phyloP scores from a whole-genome alignment of 805 yeast species.

The Kazachstania psychrophila region DNA sequence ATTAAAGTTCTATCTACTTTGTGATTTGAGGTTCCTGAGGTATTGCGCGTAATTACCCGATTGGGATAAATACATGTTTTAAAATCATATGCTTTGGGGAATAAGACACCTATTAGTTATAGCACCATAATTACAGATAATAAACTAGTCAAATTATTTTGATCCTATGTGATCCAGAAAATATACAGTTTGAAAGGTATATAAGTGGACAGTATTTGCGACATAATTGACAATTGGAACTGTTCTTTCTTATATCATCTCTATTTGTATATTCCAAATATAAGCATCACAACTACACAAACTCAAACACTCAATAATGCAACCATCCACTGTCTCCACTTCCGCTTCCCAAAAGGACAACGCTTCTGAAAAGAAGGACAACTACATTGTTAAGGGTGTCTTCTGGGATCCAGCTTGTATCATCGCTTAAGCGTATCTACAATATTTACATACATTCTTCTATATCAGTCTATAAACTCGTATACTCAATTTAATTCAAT shows the following conservation, averaged over 20 bases:
- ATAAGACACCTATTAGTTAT: neutral
- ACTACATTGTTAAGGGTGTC: conserved; percentile 17
- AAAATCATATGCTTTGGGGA: neutral
- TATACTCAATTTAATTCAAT: neutral
- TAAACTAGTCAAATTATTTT: no score
- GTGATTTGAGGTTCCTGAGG: neutral
- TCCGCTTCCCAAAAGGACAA: conserved; percentile 21
- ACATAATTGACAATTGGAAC: no score
- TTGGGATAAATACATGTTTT: conserved; percentile 13
- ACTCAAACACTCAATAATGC: conserved; percentile 12
- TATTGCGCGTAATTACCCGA: conserved; percentile 10
- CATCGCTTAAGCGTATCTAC: conserved; percentile 13
- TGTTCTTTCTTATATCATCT: no score
- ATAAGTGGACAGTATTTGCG: neutral
- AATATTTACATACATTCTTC: neutral
- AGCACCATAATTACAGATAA: no score
- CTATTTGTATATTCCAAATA: no score
- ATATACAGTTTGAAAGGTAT: neutral
- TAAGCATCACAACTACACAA: no score
- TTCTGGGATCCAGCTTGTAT: conserved; percentile 21
- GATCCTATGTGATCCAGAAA: no score
- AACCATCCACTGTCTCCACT: conserved; percentile 18
- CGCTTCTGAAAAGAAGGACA: conserved; percentile 21
- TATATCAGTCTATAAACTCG: neutral
- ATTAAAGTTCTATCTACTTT: no score